A percentile compares a stretch with the other conserved stretches of the same genome.
Conservation (phyloP, 805 yeast genomes). For the Lachancea dasiensis region DNA sequence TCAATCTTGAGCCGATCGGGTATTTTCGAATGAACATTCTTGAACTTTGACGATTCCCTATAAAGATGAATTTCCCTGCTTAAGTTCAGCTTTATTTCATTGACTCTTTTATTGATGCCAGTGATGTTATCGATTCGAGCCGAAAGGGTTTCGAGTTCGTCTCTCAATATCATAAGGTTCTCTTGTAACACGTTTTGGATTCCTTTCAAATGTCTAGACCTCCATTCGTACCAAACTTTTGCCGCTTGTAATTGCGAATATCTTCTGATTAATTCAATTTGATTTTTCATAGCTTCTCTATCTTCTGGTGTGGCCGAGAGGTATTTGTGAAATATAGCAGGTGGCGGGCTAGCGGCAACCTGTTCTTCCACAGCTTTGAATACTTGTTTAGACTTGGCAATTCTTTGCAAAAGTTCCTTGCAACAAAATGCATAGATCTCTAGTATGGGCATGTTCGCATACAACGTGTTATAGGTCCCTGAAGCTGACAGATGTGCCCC, state of each 20-base stretch:
- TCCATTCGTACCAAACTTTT: conserved; percentile 59
- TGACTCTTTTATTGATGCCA: conserved; percentile 12
- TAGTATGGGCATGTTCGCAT: conserved; percentile 26
- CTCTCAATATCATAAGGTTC: conserved; percentile 21
- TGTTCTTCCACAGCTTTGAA: conserved; percentile 45
- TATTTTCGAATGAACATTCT: conserved; percentile 1
- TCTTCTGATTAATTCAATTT: conserved; percentile 44
- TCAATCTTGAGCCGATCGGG: conserved; percentile 8
- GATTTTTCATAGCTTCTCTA: conserved; percentile 39
- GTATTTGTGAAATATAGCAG: conserved; percentile 45
- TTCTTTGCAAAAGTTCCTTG: conserved; percentile 46
- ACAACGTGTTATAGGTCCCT: conserved; percentile 16
- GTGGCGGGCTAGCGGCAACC: conserved; percentile 39
- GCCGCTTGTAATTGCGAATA: conserved; percentile 48
- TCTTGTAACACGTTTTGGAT: conserved; percentile 33
- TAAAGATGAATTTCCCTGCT: conserved; percentile 20
- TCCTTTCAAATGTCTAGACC: conserved; percentile 45
- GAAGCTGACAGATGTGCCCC: conserved; percentile 4
- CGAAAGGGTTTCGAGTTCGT: conserved; percentile 21
- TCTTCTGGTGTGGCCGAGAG: conserved; percentile 36
- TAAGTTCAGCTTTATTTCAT: conserved; percentile 15
- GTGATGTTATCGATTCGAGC: conserved; percentile 12
- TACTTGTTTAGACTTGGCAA: conserved; percentile 42
- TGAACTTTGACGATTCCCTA: conserved; percentile 13
- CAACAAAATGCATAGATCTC: conserved; percentile 50